Evolutionary conservation across 768 basidiomycete species (phyloP).

Genomic region (Hypholoma sublateritium): DNA sequence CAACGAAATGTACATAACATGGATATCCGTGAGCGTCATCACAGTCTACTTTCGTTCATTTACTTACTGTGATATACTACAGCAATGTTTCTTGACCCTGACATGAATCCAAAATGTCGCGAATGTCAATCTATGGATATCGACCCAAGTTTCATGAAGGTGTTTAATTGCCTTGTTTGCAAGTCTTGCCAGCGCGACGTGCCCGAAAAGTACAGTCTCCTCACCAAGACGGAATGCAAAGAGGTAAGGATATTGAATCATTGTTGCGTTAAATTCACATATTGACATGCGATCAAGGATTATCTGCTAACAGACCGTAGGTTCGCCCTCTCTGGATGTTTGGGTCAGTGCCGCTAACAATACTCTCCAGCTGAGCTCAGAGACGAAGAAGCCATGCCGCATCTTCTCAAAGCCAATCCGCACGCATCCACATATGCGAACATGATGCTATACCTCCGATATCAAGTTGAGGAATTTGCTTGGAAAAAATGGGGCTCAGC

Average conservation of each 20-base stretch:
- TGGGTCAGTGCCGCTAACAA: background rate
- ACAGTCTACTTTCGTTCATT: background rate
- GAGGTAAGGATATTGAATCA: constrained; percentile 50
- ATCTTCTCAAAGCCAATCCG: constrained; percentile 91
- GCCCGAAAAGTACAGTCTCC: constrained; percentile 89
- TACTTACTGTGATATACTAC: constrained; percentile 4
- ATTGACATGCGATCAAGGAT: constrained; percentile 52
- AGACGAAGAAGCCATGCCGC: constrained; percentile 90
- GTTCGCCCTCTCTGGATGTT: constrained; percentile 23
- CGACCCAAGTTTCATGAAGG: constrained; percentile 76
- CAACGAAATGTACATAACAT: constrained; percentile 72
- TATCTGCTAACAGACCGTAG: constrained; percentile 91
- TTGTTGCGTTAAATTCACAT: background rate
- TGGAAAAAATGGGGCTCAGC: constrained; percentile 98
- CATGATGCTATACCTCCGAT: constrained; percentile 98
- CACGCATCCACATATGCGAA: constrained; percentile 95
- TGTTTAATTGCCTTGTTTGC: constrained; percentile 86
- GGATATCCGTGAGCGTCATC: constrained; percentile 62
- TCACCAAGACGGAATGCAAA: constrained; percentile 99
- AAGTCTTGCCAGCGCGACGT: constrained; percentile 85
- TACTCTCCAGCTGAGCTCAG: constrained; percentile 76
- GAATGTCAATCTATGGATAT: constrained; percentile 91
- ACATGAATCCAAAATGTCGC: constrained; percentile 76
- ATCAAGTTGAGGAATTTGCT: constrained; percentile 94
- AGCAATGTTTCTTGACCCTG: constrained; percentile 81